Evolutionary conservation across 2,329 filamentous ascomycete species (phyloP).

Genomic region (Leptodontidium sp.): DNA sequence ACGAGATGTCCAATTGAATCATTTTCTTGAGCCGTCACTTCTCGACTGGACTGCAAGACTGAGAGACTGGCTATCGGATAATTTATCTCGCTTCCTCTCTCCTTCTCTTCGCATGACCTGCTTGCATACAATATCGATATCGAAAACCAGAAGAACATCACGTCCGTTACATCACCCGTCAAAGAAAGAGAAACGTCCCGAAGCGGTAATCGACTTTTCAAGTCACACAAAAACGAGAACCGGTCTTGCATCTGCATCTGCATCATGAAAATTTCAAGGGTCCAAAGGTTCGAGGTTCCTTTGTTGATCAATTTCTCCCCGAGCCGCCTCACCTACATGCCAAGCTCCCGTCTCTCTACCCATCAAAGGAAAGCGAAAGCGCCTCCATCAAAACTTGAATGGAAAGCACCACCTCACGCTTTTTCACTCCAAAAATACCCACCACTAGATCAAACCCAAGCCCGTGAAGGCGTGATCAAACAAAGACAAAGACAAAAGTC

Average conservation of each 20-base stretch:
- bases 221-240: not conserved
- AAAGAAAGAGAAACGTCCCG: not conserved
- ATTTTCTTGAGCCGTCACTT: no score
- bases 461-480: not conserved
- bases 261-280: constrained; percentile 6
- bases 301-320: not conserved
- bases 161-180: not conserved
- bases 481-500: not conserved
- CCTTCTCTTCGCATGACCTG: not conserved
- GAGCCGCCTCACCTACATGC: not conserved
- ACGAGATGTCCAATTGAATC: no score
- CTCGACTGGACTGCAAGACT: not conserved
- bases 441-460: not conserved
- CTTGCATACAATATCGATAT: not conserved
- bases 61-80: not conserved
- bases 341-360: no score
- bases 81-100: not conserved
- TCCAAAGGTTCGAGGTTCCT: not conserved
- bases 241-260: not conserved
- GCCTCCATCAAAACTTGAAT: no score
- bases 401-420: not conserved
- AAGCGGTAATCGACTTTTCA: not conserved
- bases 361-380: not conserved
- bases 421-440: not conserved
- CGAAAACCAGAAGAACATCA: no score